Conservation (phyloP, 1,284 basidiomycete species). For the Apiotrichum sp. region DNA sequence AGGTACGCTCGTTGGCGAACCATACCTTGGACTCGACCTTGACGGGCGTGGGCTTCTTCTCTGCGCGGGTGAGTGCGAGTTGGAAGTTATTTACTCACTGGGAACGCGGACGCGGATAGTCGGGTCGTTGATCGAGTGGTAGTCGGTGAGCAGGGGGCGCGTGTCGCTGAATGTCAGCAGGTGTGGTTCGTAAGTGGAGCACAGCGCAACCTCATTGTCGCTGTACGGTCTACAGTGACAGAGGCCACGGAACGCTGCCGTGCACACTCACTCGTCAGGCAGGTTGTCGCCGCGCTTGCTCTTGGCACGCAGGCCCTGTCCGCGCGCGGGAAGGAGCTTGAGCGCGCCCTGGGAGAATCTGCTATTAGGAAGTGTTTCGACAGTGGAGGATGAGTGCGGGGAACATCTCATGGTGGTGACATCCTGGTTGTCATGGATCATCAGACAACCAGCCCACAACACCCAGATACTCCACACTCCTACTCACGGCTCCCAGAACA, state of each 20-base stretch:
- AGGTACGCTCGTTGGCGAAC: conserved; percentile 98
- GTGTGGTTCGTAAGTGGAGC: too few relatives aligned
- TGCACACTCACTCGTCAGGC: conserved; percentile 39
- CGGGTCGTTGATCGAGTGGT: conserved; percentile 44
- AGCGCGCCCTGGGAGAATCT: conserved; percentile 43
- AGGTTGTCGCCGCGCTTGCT: conserved; percentile 43
- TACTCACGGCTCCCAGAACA: conserved; percentile 42
- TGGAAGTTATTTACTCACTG: conserved; percentile 23
- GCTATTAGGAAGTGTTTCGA: conserved; percentile 7
- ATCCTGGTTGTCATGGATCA: too few relatives aligned
- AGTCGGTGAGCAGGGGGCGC: conserved; percentile 36
- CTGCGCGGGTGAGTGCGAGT: conserved; percentile 30
- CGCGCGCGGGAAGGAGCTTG: conserved; percentile 38
- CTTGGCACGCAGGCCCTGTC: conserved; percentile 34
- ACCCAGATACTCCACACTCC: neutral
- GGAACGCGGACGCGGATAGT: conserved; percentile 35
- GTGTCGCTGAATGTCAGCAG: conserved; percentile 10
- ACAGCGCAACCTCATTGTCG: too few relatives aligned
- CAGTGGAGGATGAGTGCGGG: neutral
- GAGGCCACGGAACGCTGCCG: conserved; percentile 32
- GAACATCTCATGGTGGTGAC: too few relatives aligned
- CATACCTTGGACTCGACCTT: conserved; percentile 97
- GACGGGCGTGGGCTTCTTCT: conserved; percentile 82
- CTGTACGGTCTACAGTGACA: too few relatives aligned
- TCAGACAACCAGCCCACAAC: neutral